Percentiles rank a stretch among this genome's conserved stretches.
Evolutionary conservation across 2,329 filamentous ascomycete species (phyloP).

Genomic region (Aspergillus sp.): DNA sequence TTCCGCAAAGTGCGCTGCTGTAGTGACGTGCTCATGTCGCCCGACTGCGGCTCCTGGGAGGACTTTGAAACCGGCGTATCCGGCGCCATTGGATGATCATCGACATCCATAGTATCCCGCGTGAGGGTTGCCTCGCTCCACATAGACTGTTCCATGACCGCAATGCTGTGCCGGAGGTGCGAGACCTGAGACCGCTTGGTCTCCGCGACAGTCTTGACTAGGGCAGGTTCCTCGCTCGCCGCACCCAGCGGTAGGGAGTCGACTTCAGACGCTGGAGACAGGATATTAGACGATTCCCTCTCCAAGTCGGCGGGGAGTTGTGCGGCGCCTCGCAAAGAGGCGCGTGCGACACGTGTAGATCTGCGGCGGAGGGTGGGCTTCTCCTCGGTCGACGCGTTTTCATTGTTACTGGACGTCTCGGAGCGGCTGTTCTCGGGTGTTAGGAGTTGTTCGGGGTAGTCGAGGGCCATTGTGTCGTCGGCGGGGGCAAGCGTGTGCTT

Average conservation of each 20-base stretch:
- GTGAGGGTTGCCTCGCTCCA: slow-evolving; percentile 25
- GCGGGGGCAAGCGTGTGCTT: slow-evolving; percentile 25
- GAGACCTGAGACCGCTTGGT: slow-evolving; percentile 36
- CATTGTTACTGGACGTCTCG: slow-evolving; percentile 43
- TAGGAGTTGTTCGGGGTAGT: slow-evolving; percentile 40
- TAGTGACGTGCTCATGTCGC: slow-evolving; percentile 26
- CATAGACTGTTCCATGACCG: slow-evolving; percentile 38
- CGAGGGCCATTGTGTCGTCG: slow-evolving; percentile 33
- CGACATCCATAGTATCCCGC: slow-evolving; percentile 18
- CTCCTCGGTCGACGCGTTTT: slow-evolving; percentile 36
- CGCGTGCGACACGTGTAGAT: slow-evolving; percentile 43
- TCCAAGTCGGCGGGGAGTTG: slow-evolving; percentile 26
- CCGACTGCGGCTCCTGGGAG: slow-evolving; percentile 28
- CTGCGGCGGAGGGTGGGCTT: slow-evolving; percentile 30
- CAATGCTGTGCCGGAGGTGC: slow-evolving; percentile 41
- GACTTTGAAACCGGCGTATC: slow-evolving; percentile 37
- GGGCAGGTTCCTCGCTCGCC: slow-evolving; percentile 19
- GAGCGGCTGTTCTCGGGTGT: slow-evolving; percentile 45
- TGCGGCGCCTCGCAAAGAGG: slow-evolving; percentile 34
- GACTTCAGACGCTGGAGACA: slow-evolving; percentile 24
- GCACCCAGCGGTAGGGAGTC: slow-evolving; percentile 27
- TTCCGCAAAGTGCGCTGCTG: slow-evolving; percentile 32
- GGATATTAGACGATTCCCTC: slow-evolving; percentile 20
- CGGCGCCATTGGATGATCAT: slow-evolving; percentile 29
- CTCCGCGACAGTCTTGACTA: slow-evolving; percentile 41